Base-by-base conservation (phyloP, 768 basidiomycete species). In the Boletus sensibilis region DNA sequence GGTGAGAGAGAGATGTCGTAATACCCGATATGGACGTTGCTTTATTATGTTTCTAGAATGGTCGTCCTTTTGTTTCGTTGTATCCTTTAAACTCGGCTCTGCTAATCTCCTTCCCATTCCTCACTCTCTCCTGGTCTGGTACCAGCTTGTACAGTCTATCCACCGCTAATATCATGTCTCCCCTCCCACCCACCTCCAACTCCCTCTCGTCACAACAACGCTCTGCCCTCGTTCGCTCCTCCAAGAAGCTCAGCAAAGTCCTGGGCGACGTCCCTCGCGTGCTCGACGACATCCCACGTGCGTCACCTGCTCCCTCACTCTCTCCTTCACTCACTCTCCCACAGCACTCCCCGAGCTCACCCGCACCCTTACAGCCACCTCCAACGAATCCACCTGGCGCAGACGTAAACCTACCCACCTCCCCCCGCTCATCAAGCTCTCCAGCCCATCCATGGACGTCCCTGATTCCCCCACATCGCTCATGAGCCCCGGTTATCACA, bases 211-310 rank as follows among this genome's bases (percentile, higher is more conserved):
- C 76, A 1, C 63, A 75, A 23, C 81, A 86, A 66, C 80, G 84
- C n/a, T 66, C 75, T 10, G 81, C 81, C 51, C 77, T 87, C 23
- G 63, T 84, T 31, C 82, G 83, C 29, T 78, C 80, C 25, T 79
- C 83, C 21, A 81, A 78, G 62, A 87, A 86, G 71, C 76, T 88
- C 21, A 78, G 79, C 21, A 78, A 81, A 43, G 68, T 87, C 12
- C 71, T 87, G 12, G 86, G 86, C 13, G 73, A 77, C 20, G 80
- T 83, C 16, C 86, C 85, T n/a, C 82, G 79, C 55, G 72, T 86
- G 33, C 58, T 82, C 12, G 84, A 87, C 25, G 62, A 53, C 12
- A 9, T 34, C 4, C 42, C 29, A 10, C 8, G 62, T 64, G 38
- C 12, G 55, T 55, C 34, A 12, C 37, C 12, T 0, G 6, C 5